A percentile compares a stretch with the other conserved stretches of the same genome.
These are phyloP conservation scores for Chenopodium formosanum DNA, from an alignment of 148 eudicot species.

Conservation along the genomic window DNA sequence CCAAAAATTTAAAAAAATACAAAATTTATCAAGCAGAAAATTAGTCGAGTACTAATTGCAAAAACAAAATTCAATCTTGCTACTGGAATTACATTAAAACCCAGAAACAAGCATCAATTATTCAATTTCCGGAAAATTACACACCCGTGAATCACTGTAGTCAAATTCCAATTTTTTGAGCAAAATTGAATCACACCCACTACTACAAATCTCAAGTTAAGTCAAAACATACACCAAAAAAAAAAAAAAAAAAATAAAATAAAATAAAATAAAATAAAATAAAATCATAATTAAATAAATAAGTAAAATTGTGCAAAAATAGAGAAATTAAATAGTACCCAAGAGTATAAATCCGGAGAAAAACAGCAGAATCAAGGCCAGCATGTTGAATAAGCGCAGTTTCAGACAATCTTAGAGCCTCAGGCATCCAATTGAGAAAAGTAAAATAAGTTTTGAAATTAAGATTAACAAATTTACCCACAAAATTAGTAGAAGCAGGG, in stretches of 20 bases:
- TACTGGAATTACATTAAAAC: neutral
- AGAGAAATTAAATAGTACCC: slow-evolving; percentile 47
- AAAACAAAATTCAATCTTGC: no score
- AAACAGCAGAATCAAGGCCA: slow-evolving; percentile 95
- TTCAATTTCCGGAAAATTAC: neutral
- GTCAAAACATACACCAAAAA: no score
- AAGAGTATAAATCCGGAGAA: slow-evolving; percentile 80
- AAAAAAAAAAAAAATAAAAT: no score
- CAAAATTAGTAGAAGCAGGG: slow-evolving; percentile 54
- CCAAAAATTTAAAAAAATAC: no score
- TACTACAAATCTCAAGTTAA: no score
- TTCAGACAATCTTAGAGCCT: slow-evolving; percentile 80
- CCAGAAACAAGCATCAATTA: slow-evolving; percentile 4
- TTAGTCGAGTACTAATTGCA: neutral
- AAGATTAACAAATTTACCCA: slow-evolving; percentile 78
- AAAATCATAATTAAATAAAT: no score
- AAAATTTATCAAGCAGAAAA: neutral
- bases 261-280: no score
- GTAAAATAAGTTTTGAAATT: slow-evolving; percentile 68
- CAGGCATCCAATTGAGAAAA: slow-evolving; percentile 97
- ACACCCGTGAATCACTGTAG: slow-evolving; percentile 1
- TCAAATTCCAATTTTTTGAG: neutral
- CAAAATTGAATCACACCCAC: slow-evolving; percentile 3
- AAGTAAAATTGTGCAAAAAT: neutral
- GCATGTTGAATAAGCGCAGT: slow-evolving; percentile 70